phyloP scores from a whole-genome alignment of 371 early-diverging fungal species.

The Mortierella sp. region DNA sequence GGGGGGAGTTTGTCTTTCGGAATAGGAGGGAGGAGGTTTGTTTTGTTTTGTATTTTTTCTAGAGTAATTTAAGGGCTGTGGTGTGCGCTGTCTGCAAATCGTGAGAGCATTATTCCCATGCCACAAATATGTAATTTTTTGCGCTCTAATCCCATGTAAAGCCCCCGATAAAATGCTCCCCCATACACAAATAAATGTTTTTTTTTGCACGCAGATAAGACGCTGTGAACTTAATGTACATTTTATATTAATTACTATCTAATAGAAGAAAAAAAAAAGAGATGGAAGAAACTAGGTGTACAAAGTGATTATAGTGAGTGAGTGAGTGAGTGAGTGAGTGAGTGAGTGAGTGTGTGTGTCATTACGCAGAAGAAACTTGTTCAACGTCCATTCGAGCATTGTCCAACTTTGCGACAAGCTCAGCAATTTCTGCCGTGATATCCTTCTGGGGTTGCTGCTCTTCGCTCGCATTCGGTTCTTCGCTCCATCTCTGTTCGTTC shows the following conservation, averaged over 20 bases:
- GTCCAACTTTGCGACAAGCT: conserved; percentile 17
- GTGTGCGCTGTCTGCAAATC: no score
- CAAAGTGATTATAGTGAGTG: background rate
- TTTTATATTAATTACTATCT: background rate
- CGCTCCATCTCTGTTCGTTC: background rate
- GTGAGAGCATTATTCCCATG: no score
- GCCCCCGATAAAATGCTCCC: no score
- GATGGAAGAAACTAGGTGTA: background rate
- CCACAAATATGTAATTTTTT: no score
- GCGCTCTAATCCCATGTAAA: no score
- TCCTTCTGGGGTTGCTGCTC: background rate
- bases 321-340: no score
- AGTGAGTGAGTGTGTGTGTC: background rate
- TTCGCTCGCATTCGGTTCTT: background rate
- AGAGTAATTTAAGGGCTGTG: no score
- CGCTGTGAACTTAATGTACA: background rate
- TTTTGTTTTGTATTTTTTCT: no score
- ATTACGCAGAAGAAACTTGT: background rate
- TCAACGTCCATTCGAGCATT: conserved; percentile 13
- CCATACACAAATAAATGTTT: no score
- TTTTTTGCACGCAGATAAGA: no score
- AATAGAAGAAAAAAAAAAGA: background rate
- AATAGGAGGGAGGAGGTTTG: no score
- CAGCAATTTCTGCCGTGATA: conserved; percentile 18
- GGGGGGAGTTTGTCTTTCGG: no score